Evolutionary conservation across 2,329 filamentous ascomycete genomes (phyloP).

Genomic region (Fusarium dimerum): DNA sequence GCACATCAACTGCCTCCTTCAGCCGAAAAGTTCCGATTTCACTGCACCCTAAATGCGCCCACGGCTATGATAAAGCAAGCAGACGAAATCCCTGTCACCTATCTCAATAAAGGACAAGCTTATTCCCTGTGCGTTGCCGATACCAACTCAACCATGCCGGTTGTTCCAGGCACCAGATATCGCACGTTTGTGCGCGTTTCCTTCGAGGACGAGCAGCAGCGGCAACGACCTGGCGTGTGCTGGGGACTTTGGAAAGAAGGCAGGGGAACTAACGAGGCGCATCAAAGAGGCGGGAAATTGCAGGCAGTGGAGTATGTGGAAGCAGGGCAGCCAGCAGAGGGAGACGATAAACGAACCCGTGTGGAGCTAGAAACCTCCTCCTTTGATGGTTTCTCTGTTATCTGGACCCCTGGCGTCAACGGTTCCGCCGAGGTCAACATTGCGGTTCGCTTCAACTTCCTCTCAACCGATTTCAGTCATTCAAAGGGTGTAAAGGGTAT

Average conservation of each 20-base stretch:
- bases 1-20: constrained; percentile 50
- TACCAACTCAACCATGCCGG: constrained; percentile 62
- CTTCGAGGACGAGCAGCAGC: constrained; percentile 94
- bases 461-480: constrained; percentile 98
- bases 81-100: constrained; percentile 94
- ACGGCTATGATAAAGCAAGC: constrained; percentile 93
- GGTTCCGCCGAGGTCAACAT: constrained; percentile 77
- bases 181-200: constrained; percentile 93
- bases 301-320: constrained; percentile 95
- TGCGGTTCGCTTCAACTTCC: constrained; percentile 94
- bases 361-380: constrained; percentile 75
- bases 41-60: constrained; percentile 86
- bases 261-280: constrained; percentile 90
- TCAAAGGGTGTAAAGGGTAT: constrained; percentile 99
- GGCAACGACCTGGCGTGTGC: constrained; percentile 77
- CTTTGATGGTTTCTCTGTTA: constrained; percentile 91
- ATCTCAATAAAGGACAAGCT: constrained; percentile 95
- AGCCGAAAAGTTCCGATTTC: constrained; percentile 80
- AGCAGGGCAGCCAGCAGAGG: constrained; percentile 57
- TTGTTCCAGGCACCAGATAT: constrained; percentile 67
- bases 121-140: constrained; percentile 87
- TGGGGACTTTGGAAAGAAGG: constrained; percentile 96
- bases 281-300: constrained; percentile 87
- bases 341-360: constrained; percentile 66
- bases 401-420: constrained; percentile 76